Percentiles rank a stretch among this genome's conserved stretches.
These are phyloP conservation scores for Aspergillus ellipticus DNA, from an alignment of 495 filamentous ascomycete genomes.

Conservation along the genomic window DNA sequence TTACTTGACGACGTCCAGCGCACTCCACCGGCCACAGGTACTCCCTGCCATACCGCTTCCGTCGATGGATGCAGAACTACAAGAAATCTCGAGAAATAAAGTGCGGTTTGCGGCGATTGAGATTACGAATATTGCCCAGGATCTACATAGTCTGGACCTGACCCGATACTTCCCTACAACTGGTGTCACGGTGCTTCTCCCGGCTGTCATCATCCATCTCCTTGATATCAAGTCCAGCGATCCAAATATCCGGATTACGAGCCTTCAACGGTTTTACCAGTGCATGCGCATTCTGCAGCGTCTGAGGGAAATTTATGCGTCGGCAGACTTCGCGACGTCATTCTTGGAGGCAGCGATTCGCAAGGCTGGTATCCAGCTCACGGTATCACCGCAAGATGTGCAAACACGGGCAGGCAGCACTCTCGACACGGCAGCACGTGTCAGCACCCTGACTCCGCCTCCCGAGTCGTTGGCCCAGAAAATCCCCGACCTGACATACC, in stretches of 20 bases:
- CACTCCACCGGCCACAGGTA: conserved; percentile 83
- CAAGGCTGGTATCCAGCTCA: conserved; percentile 66
- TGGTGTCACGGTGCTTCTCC: conserved; percentile 82
- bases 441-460: conserved; percentile 39
- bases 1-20: conserved; percentile 81
- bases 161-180: conserved; percentile 80
- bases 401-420: conserved; percentile 23
- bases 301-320: conserved; percentile 78
- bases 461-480: conserved; percentile 45
- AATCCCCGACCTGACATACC: conserved; percentile 42
- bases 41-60: conserved; percentile 65
- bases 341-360: conserved; percentile 82
- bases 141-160: conserved; percentile 63
- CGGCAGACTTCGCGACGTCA: conserved; percentile 78
- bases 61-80: conserved; percentile 56
- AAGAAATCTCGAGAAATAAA: conserved; percentile 73
- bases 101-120: conserved; percentile 75
- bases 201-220: conserved; percentile 86
- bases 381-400: conserved; percentile 38
- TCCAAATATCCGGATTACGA: conserved; percentile 60
- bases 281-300: conserved; percentile 82
- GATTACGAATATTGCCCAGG: conserved; percentile 73
- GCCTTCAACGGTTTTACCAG: conserved; percentile 72
- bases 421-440: conserved; percentile 24
- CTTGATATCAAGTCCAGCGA: conserved; percentile 81